These are phyloP conservation scores for Kokia cookei DNA, from an alignment of 441 rosid species.

Conservation along the genomic window DNA sequence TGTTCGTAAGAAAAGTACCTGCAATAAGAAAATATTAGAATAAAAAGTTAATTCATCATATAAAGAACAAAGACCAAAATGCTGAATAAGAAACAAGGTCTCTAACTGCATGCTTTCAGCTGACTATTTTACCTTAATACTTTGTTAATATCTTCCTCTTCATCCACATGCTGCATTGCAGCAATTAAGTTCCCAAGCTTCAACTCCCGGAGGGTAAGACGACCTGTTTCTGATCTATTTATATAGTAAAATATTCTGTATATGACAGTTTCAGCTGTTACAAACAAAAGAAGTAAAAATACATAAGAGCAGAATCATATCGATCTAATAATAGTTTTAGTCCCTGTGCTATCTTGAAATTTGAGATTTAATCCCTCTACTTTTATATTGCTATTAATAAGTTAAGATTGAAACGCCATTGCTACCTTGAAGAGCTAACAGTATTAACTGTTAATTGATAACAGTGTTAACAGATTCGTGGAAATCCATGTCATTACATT, in stretches of 20 bases:
- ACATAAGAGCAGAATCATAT: not conserved
- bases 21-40: slow-evolving; percentile 4
- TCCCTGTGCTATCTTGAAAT: not conserved
- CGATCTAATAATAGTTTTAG: not conserved
- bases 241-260: slow-evolving; percentile 70
- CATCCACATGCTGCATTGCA: slow-evolving; percentile 62
- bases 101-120: not conserved
- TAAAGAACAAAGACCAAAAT: not conserved
- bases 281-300: not conserved
- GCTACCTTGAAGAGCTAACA: not conserved
- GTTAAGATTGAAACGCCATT: not conserved
- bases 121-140: slow-evolving; percentile 45
- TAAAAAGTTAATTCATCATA: not conserved
- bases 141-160: slow-evolving; percentile 67
- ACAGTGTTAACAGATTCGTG: too few species aligned
- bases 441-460: not conserved
- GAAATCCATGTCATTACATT: too few species aligned
- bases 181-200: slow-evolving; percentile 60
- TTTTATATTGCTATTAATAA: not conserved
- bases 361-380: not conserved
- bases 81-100: not conserved
- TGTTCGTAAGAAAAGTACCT: slow-evolving; percentile 78
- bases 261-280: slow-evolving; percentile 70
- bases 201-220: slow-evolving; percentile 63
- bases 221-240: slow-evolving; percentile 63